Base-by-base conservation (phyloP, 805 yeast genomes). In the Candida lessepsii region DNA sequence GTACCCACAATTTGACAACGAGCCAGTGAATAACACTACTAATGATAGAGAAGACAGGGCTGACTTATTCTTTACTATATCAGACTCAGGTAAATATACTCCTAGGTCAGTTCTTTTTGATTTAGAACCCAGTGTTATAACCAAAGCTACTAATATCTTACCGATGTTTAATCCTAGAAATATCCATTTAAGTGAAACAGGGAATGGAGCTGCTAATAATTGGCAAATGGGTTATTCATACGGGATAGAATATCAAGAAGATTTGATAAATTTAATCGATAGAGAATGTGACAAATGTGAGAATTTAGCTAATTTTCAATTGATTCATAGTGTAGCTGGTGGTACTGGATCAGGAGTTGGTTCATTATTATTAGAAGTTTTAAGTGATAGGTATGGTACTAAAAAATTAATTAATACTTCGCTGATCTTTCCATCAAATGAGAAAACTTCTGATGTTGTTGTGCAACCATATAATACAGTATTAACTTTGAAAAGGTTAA, bases 271-370 rank as follows among this genome's bases (percentile, higher is more conserved):
- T 51, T 78, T 89, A 75, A 73, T 93, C 18, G 96, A 89, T 54
- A 74, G 93, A 40, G 97, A 93, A 53, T 73, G 89, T 29, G 99
- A 93, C 55, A 81, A 85, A 23, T 83, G 96, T 49, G 98, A 95
- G 47, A 83, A 83, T 41, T 66, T 89, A 39, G 93, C 90, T 48
- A 95, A 95, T 4, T 93, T 93, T 60, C 96, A 89, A 67, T 65
- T 93, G 48, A 61, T 90, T 37, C 99, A 93, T 62, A 85, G 96
- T 3, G 95, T 93, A 4, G 98, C 97, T 0, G 99, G 99, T 26
- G 99, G 99, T 28, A 93, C 99, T 0, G 99, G 99, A 0, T 86
- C 96, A 0, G 99, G 99, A 3, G 78, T 89, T 26, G 99, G 99
- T 1, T 86, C 96, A 0, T 76, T 76, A 41, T 51, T 93, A 31